phyloP scores from a whole-genome alignment of 345 rosid genomes.

The Camelina laxa region DNA sequence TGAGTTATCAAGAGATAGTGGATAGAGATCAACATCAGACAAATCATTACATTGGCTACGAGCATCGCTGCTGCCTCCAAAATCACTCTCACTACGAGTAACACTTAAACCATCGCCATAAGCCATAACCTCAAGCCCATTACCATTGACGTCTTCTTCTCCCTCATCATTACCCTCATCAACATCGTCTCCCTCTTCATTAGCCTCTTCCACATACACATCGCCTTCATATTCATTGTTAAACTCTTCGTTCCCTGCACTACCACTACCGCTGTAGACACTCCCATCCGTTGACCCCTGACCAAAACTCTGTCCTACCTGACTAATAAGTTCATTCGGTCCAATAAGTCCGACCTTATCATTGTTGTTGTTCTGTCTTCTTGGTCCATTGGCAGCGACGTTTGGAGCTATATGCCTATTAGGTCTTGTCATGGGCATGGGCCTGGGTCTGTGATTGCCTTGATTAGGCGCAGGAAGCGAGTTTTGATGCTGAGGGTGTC shows the following conservation, averaged over 20 bases:
- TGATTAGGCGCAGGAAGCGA: conserved; percentile 20
- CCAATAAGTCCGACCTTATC: neutral
- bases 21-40: conserved; percentile 34
- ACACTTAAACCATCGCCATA: neutral
- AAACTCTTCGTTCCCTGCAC: conserved; percentile 16
- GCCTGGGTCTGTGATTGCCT: conserved; percentile 14
- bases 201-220: conserved; percentile 24
- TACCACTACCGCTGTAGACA: conserved; percentile 24
- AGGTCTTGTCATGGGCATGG: conserved; percentile 9
- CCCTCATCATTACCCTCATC: conserved; percentile 14
- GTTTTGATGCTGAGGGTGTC: conserved; percentile 13
- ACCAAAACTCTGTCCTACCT: conserved; percentile 15
- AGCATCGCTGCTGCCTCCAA: conserved; percentile 42
- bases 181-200: conserved; percentile 1
- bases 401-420: conserved; percentile 16
- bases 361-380: conserved; percentile 30
- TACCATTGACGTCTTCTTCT: conserved; percentile 1
- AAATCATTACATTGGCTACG: conserved; percentile 39
- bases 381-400: neutral
- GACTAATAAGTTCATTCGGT: neutral
- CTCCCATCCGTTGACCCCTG: conserved; percentile 31
- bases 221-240: conserved; percentile 27
- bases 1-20: neutral
- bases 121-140: conserved; percentile 27
- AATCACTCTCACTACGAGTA: conserved; percentile 38